Conservation (phyloP, 108 stramenopile genomes). For the Cyclotella choctawhatcheeana region DNA sequence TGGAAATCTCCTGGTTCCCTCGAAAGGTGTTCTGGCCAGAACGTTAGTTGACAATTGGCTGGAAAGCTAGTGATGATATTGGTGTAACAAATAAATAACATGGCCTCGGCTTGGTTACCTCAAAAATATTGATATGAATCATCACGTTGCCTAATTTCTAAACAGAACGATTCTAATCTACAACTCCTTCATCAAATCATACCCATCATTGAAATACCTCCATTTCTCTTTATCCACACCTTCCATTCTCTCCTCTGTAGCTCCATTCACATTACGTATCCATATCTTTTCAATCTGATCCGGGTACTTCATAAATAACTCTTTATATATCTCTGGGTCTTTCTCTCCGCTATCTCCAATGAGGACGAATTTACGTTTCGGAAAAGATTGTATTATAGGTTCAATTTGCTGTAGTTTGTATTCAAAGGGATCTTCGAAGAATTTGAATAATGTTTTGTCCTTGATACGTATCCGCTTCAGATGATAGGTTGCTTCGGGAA, state of each 20-base stretch:
- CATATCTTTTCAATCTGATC: slow-evolving; percentile 48
- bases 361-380: slow-evolving; percentile 45
- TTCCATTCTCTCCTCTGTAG: slow-evolving; percentile 18
- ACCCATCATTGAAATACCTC: slow-evolving; percentile 14
- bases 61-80: slow-evolving; percentile 14
- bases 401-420: slow-evolving; percentile 43
- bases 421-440: slow-evolving; percentile 48
- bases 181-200: slow-evolving; percentile 20
- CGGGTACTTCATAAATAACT: slow-evolving; percentile 38
- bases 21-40: slow-evolving; percentile 75
- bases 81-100: too few species aligned
- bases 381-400: slow-evolving; percentile 29
- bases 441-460: slow-evolving; percentile 32
- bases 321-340: slow-evolving; percentile 52
- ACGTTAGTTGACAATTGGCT: slow-evolving; percentile 79
- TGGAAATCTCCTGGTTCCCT: slow-evolving; percentile 67
- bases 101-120: too few species aligned
- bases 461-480: slow-evolving; percentile 48
- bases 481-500: slow-evolving; percentile 52
- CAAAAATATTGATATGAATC: too few species aligned
- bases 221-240: slow-evolving; percentile 21
- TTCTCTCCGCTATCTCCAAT: slow-evolving; percentile 60
- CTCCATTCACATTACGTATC: slow-evolving; percentile 37
- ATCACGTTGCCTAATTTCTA: too few species aligned
- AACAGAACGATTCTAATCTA: too few species aligned